These are phyloP conservation scores for Pyrrhoderma lamaoense DNA, from an alignment of 1,284 basidiomycete genomes.

Conservation along the genomic window DNA sequence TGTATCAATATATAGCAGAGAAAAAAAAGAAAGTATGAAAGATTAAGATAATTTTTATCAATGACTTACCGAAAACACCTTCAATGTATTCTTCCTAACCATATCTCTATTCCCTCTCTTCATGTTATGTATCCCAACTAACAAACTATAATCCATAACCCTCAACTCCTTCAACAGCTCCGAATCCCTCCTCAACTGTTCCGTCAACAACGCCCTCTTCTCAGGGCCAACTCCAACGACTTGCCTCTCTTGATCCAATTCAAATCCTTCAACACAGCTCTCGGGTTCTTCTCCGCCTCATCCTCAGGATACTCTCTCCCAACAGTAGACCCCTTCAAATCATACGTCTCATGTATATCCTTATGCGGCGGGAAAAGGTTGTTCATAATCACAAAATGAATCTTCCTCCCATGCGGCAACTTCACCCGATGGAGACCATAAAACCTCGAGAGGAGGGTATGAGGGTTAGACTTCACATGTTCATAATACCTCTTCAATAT, in stretches of 20 bases:
- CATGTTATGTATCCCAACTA: conserved; percentile 94
- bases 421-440: conserved; percentile 98
- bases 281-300: conserved; percentile 70
- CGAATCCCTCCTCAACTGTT: conserved; percentile 83
- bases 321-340: conserved; percentile 91
- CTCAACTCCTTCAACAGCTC: conserved; percentile 76
- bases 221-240: conserved; percentile 87
- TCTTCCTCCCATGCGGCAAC: conserved; percentile 88
- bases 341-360: conserved; percentile 97
- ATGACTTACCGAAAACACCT: conserved; percentile 81
- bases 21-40: too few relatives aligned
- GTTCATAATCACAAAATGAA: conserved; percentile 99
- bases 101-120: conserved; percentile 87
- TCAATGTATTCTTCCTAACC: conserved; percentile 81
- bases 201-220: conserved; percentile 84
- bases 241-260: conserved; percentile 89
- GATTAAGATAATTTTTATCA: too few relatives aligned
- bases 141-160: conserved; percentile 96
- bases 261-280: conserved; percentile 90
- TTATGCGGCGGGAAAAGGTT: conserved; percentile 97
- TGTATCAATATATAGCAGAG: background rate
- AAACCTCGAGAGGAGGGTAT: conserved; percentile 90
- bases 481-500: conserved; percentile 85
- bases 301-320: conserved; percentile 88
- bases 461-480: conserved; percentile 87